phyloP scores from a whole-genome alignment of 1,284 basidiomycete genomes.

The Xanthoconium separans region DNA sequence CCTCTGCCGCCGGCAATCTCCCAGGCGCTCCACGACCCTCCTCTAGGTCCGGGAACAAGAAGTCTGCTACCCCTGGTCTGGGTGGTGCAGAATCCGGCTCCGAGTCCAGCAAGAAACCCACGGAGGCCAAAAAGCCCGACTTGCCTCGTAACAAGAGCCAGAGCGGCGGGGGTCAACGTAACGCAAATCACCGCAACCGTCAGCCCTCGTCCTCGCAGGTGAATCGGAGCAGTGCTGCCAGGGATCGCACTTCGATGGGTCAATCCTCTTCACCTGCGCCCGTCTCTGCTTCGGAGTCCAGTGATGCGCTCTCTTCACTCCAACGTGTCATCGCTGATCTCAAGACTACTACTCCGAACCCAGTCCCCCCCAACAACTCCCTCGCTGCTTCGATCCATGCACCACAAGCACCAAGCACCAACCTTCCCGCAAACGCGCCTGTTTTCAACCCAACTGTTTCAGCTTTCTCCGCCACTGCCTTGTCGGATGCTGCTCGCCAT shows the following conservation, averaged over 20 bases:
- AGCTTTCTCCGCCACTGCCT: constrained; percentile 48
- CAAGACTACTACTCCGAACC: constrained; percentile 64
- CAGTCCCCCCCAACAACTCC: constrained; percentile 39
- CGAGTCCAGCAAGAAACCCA: constrained; percentile 59
- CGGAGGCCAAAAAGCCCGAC: constrained; percentile 56
- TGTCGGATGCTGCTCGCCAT: constrained; percentile 61
- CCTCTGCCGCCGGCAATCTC: constrained; percentile 41
- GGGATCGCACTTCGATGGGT: constrained; percentile 45
- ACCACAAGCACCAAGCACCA: constrained; percentile 46
- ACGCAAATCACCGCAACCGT: constrained; percentile 52
- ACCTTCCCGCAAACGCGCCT: constrained; percentile 62
- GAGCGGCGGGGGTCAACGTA: constrained; percentile 44
- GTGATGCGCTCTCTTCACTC: constrained; percentile 74
- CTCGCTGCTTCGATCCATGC: constrained; percentile 46
- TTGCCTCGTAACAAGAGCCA: constrained; percentile 54
- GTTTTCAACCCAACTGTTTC: constrained; percentile 68
- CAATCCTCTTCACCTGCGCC: constrained; percentile 48
- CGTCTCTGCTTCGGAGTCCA: constrained; percentile 48
- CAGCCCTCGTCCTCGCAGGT: constrained; percentile 55
- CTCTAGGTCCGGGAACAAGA: constrained; percentile 65
- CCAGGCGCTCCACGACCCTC: constrained; percentile 54
- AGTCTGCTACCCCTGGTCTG: constrained; percentile 36
- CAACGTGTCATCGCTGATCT: constrained; percentile 83
- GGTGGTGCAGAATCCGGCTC: constrained; percentile 62
- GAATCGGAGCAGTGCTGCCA: constrained; percentile 42